A percentile compares a stretch with the other conserved stretches of the same genome.
phyloP scores from a whole-genome alignment of 2,329 filamentous ascomycete species.

The Nectriaceae sp. region DNA sequence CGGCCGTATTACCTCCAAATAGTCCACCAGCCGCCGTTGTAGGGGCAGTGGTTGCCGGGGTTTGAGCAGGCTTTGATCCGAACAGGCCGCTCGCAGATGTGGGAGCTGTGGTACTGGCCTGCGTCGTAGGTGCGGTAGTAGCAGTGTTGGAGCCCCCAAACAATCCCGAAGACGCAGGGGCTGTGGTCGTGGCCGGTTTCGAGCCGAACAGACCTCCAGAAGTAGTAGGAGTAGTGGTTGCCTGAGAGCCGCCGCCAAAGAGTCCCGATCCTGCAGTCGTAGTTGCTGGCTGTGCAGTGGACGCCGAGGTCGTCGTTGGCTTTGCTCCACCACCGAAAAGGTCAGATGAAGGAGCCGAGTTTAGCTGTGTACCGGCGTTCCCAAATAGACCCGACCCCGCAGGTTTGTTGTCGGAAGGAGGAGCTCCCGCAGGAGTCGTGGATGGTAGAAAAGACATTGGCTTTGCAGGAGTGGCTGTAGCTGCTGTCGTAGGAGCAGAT shows the following conservation, averaged over 20 bases:
- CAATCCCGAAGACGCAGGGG: conserved; percentile 20
- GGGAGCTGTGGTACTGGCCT: conserved; percentile 28
- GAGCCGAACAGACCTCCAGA: conserved; percentile 35
- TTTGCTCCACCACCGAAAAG: conserved; percentile 35
- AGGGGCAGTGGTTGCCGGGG: conserved; percentile 18
- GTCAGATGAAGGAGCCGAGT: conserved; percentile 19
- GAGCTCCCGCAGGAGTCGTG: conserved; percentile 58
- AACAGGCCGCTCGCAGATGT: conserved; percentile 31
- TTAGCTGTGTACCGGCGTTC: conserved; percentile 20
- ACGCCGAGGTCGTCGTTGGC: conserved; percentile 24
- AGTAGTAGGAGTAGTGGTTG: conserved; percentile 33
- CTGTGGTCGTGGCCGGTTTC: conserved; percentile 25
- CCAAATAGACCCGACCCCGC: conserved; percentile 24
- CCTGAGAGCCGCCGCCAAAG: conserved; percentile 36
- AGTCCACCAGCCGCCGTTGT: conserved; percentile 25
- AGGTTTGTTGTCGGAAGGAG: conserved; percentile 41
- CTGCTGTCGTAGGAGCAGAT: conserved; percentile 28
- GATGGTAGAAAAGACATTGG: conserved; percentile 50
- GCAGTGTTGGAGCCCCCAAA: conserved; percentile 10
- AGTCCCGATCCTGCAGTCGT: conserved; percentile 27
- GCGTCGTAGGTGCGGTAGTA: conserved; percentile 20
- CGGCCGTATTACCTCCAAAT: conserved; percentile 25
- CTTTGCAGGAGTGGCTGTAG: conserved; percentile 45
- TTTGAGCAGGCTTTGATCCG: conserved; percentile 29
- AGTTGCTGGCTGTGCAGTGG: conserved; percentile 17